Evolutionary conservation across 176 grass and related monocot genomes (phyloP).

Genomic region (Triticum timopheevii): DNA sequence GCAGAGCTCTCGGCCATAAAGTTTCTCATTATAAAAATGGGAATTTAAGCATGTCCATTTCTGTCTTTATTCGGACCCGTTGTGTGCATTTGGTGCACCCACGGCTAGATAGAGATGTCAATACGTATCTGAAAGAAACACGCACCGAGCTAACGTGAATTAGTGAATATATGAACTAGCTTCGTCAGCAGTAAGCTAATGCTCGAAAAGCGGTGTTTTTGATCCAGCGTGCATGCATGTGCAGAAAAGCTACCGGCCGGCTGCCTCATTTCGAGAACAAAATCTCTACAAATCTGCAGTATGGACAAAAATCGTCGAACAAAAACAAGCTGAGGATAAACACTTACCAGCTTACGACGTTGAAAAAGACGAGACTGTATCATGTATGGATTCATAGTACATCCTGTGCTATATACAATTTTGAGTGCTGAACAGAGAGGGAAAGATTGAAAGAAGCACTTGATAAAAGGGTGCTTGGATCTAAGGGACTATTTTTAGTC

Average conservation of each 20-base stretch:
- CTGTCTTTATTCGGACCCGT: neutral
- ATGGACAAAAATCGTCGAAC: neutral
- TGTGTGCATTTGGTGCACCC: neutral
- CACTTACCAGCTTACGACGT: neutral
- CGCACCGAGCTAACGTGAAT: too few species aligned
- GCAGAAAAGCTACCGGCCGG: neutral
- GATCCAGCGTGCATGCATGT: neutral
- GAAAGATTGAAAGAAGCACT: neutral
- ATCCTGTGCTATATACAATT: neutral
- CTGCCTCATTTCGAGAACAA: constrained; percentile 19
- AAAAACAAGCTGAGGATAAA: neutral
- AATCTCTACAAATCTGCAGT: neutral
- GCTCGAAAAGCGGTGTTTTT: neutral
- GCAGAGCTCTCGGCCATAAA: neutral
- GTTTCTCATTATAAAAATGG: neutral
- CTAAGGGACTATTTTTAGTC: too few species aligned
- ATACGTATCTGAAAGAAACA: neutral
- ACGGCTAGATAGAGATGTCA: neutral
- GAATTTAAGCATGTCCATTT: neutral
- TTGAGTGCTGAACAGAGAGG: neutral
- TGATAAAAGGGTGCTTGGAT: too few species aligned
- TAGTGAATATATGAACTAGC: neutral
- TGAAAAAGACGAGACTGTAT: neutral
- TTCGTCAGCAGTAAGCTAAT: neutral
- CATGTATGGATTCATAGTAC: neutral